Base-by-base conservation (phyloP, 2,329 filamentous ascomycete species). In the Diaporthe amygdali region DNA sequence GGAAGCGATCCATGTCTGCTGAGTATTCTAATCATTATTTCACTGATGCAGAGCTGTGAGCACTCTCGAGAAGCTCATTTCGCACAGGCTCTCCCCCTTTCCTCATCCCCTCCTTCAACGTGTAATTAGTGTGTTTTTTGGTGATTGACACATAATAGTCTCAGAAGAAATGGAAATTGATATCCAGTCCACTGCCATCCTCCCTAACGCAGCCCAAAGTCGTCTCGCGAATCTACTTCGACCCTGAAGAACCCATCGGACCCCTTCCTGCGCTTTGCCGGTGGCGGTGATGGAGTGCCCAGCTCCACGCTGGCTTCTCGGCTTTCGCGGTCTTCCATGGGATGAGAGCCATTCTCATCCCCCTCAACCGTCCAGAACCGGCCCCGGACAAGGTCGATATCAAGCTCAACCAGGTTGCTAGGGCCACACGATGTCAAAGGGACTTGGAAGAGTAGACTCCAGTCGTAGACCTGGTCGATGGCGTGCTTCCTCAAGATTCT, bases 381-480 rank as follows among this genome's bases (percentile, higher is more conserved):
- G 37, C 49, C 64, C n/a, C 41, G 37, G 20, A 68, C 22, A 17
- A 41, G 49, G 37, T 68, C 64, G 10, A 44, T 55, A 8, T 68
- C 64, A 14, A 68, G 64, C 64, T 68, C 64, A n/a, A 55, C 37
- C 9, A 68, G 64, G 27, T 68, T 55, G 27, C 52, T 55, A 2
- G 64, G 52, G 27, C 64, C 64, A 12, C 52, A 44, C 14, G 64
- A 55, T 2, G 51, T 55, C 14, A 68, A 22, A 7, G 39, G 64
- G 20, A 68, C 27, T 3, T 56, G 37, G 20, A 68, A 25, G 2
- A 68, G 49, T 12, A 68, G 34, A 6, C 49, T 68, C 39, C 52
- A 46, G 14, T 46, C 37, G 41, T 6, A 34, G 27, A 15, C 12
- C 7, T 9, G 14, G 27, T 46, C 64, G 20, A 46, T 22, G 39